phyloP scores from a whole-genome alignment of 2,329 filamentous ascomycete genomes.

The Didymellaceae sp. region DNA sequence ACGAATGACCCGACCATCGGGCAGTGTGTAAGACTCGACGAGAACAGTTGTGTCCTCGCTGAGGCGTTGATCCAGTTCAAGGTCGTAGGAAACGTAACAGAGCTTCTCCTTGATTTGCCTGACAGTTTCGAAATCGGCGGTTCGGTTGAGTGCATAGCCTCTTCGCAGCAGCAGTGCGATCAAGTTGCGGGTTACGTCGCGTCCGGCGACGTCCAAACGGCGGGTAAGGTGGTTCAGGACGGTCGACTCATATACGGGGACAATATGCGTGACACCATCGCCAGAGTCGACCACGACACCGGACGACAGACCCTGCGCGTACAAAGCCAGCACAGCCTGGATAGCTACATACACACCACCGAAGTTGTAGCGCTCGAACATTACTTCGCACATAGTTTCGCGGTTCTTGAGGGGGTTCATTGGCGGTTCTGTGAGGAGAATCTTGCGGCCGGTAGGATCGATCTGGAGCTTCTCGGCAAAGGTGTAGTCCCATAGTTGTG shows the following conservation, averaged over 20 bases:
- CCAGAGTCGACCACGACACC: slow-evolving; percentile 99
- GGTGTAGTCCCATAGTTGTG: slow-evolving; percentile 99
- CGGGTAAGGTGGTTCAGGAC: slow-evolving; percentile 96
- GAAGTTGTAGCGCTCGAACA: slow-evolving; percentile 97
- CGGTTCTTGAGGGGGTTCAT: slow-evolving; percentile 98
- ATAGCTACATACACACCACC: slow-evolving; percentile 98
- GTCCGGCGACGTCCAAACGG: slow-evolving; percentile 91
- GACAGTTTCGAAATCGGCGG: slow-evolving; percentile 98
- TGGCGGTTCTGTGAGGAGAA: slow-evolving; percentile 93
- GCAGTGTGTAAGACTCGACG: slow-evolving; percentile 96
- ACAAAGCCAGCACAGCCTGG: slow-evolving; percentile 93
- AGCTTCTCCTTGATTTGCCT: slow-evolving; percentile 99
- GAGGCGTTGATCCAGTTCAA: slow-evolving; percentile 92
- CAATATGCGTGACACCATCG: slow-evolving; percentile 97
- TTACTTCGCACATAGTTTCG: slow-evolving; percentile 98
- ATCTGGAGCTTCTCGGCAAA: slow-evolving; percentile 97
- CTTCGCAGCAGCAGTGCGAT: slow-evolving; percentile 92
- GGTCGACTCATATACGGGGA: slow-evolving; percentile 97
- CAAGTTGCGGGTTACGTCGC: slow-evolving; percentile 97
- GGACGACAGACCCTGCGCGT: slow-evolving; percentile 83
- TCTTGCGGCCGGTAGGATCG: slow-evolving; percentile 90
- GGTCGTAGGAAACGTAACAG: slow-evolving; percentile 98
- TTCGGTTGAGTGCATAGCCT: slow-evolving; percentile 96
- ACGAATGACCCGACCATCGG: slow-evolving; percentile 93
- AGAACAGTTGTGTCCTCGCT: slow-evolving; percentile 97